Base-by-base conservation (phyloP, 2,329 filamentous ascomycete genomes). In the Arthrobotrys conoides region DNA sequence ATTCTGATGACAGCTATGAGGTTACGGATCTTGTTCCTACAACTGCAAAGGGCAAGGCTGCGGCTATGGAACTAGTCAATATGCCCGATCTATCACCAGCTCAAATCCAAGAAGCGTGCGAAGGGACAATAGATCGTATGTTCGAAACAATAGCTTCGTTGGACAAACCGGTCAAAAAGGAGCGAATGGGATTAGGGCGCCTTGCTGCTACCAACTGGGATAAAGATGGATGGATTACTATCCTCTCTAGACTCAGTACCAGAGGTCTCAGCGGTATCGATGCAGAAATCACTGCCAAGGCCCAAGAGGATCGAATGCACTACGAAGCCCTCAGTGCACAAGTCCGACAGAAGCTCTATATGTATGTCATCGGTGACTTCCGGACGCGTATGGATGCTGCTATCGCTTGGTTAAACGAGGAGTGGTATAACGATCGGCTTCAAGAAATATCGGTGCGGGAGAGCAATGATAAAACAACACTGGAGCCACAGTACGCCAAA, bases 331-430 rank as follows among this genome's bases (percentile, higher is more conserved):
- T 94, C 27, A 88, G 88, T 81, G 88, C 92, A 82, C 88, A 88
- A 5, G 93, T 98, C 80, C 90, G 96, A 66, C 92, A 97, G 81
- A 88, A 90, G 6, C 86, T 99, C 0, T 96, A 94, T 84, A 88
- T 89, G 68, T 97, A 97, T 83, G 89, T 98, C 59, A 89, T 98
- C 80, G 93, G 96, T 80, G 95, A 98, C 83, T 99, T 97, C 85
- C 90, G 95, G 69, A 91, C 89, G 80, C 91, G 96, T 51, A 94
- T 98, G 80, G 94, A 96, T 81, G 89, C 96, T 22, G 95, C 94
- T 0, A 93, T 98, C 65, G 91, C 91, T 6, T 99, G 96, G 96
- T 88, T 99, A 16, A 97, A 92, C 82, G 96, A 99, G 84, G 96
- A 99, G 85, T 99, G 96, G 95, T 98, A 97, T 84, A 96, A 94